Evolutionary conservation across 2,329 filamentous ascomycete species (phyloP).

Genomic region (Elsinoe perseae): DNA sequence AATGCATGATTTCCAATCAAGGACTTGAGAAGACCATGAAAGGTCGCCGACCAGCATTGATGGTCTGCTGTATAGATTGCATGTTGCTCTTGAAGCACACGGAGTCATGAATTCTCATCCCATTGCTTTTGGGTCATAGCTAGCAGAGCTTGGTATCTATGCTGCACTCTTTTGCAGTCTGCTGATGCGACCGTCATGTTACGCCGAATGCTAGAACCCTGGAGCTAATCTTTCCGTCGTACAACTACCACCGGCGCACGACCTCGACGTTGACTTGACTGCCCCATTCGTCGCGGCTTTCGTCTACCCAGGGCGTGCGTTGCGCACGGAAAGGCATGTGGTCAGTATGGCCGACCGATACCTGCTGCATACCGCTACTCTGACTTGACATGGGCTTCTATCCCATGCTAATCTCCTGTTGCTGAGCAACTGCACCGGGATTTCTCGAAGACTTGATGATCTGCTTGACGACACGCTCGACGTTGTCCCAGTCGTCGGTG

Average conservation of each 20-base stretch:
- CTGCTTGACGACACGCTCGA: constrained; percentile 72
- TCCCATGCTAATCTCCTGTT: constrained; percentile 1
- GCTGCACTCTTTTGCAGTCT: neutral
- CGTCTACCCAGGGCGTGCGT: neutral
- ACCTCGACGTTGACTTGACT: neutral
- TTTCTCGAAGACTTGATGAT: constrained; percentile 58
- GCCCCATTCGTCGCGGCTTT: neutral
- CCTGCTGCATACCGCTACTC: neutral
- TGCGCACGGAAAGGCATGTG: neutral
- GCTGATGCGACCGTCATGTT: neutral
- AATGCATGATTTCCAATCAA: neutral
- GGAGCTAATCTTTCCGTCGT: neutral
- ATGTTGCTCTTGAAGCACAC: neutral
- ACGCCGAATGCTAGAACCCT: neutral
- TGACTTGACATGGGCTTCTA: neutral
- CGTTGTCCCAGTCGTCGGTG: constrained; percentile 82
- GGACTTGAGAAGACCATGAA: neutral
- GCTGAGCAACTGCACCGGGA: constrained; percentile 12
- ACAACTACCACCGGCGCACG: neutral
- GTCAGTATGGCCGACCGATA: neutral
- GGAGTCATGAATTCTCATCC: neutral
- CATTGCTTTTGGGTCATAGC: neutral
- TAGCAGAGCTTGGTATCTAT: neutral
- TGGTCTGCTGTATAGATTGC: neutral
- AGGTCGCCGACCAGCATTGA: neutral